Conservation (phyloP, 2,329 filamentous ascomycete species). For the Colletotrichum sp. region DNA sequence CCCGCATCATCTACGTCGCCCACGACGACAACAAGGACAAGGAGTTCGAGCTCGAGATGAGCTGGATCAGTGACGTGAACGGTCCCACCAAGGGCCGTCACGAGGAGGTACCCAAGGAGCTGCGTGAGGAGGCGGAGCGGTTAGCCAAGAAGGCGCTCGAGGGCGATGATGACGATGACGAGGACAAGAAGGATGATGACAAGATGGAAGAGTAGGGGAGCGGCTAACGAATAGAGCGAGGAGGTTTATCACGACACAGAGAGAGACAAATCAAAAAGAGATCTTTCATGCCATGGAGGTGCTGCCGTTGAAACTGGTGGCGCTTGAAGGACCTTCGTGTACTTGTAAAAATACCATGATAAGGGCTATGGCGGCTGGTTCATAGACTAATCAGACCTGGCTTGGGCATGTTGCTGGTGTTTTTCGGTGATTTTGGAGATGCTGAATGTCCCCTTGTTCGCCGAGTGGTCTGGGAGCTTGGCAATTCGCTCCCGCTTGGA, state of each 20-base stretch:
- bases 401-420: background rate
- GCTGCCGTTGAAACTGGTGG: background rate
- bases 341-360: conserved; percentile 24
- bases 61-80: conserved; percentile 86
- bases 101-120: conserved; percentile 88
- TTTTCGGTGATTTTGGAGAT: background rate
- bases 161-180: conserved; percentile 78
- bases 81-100: conserved; percentile 94
- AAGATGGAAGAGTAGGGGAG: conserved; percentile 84
- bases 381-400: conserved; percentile 25
- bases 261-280: conserved; percentile 4
- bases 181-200: conserved; percentile 66
- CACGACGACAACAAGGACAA: conserved; percentile 99
- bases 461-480: background rate
- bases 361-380: conserved; percentile 20
- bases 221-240: background rate
- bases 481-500: background rate
- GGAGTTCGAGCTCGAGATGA: conserved; percentile 99
- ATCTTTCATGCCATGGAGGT: conserved; percentile 5
- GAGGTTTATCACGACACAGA: conserved; percentile 8
- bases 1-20: conserved; percentile 94
- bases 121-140: conserved; percentile 90
- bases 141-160: conserved; percentile 91
- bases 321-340: conserved; percentile 10
- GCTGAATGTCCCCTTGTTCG: background rate